Evolutionary conservation across 2,329 filamentous ascomycete genomes (phyloP).

Genomic region (Thielaviopsis euricoi): DNA sequence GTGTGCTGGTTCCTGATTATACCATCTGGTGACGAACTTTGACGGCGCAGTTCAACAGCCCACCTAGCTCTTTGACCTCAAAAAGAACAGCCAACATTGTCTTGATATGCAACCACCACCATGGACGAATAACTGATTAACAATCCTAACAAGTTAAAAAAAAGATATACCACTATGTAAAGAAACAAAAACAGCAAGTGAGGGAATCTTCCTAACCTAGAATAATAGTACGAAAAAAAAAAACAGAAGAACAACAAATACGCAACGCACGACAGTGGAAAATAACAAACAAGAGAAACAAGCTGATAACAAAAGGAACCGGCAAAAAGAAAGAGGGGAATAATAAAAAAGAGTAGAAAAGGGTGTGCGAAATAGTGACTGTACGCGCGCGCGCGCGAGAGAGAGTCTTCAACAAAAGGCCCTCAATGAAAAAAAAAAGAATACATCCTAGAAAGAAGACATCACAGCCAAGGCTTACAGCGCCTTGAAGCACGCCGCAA

Average conservation of each 20-base stretch:
- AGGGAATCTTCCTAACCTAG: not conserved
- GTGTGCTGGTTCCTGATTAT: too few relatives aligned
- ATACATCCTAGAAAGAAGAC: too few relatives aligned
- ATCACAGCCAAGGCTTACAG: constrained; percentile 1
- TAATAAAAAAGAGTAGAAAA: not conserved
- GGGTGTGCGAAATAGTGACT: too few relatives aligned
- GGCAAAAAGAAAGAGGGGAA: not conserved
- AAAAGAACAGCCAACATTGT: too few relatives aligned
- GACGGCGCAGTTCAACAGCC: too few relatives aligned
- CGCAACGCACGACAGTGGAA: not conserved
- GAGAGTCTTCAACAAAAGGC: not conserved
- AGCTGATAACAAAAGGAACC: not conserved
- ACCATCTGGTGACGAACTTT: too few relatives aligned
- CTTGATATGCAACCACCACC: too few relatives aligned
- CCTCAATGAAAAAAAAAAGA: too few relatives aligned
- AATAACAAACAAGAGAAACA: not conserved
- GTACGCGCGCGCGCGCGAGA: too few relatives aligned
- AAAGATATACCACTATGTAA: not conserved
- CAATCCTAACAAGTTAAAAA: not conserved
- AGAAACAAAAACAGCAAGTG: not conserved
- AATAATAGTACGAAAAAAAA: too few relatives aligned
- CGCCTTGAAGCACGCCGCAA: constrained; percentile 25
- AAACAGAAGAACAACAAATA: not conserved
- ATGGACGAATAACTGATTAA: too few relatives aligned
- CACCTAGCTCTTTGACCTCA: too few relatives aligned